Percentiles rank a stretch among this genome's conserved stretches.
Conservation (phyloP, 2,329 filamentous ascomycete genomes). For the Colletotrichum euphorbiae region DNA sequence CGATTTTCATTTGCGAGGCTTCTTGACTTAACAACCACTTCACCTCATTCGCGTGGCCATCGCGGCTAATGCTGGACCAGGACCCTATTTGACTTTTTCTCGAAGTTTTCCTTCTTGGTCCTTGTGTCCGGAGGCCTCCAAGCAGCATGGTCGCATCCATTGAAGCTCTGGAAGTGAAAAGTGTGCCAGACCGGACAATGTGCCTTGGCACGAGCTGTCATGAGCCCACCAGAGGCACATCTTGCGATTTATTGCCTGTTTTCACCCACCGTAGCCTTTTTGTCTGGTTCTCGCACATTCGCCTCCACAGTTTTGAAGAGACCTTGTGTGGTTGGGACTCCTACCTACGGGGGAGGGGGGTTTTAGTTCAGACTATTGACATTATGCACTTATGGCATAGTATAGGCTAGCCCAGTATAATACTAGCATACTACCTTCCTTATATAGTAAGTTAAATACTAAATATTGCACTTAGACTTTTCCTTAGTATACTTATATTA, state of each 20-base stretch:
- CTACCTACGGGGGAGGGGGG: too few species aligned
- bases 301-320: not conserved
- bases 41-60: conserved; percentile 1
- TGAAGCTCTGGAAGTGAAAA: conserved; percentile 20
- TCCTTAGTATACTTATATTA: too few species aligned
- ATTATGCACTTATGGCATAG: too few species aligned
- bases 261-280: not conserved
- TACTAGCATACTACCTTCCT: too few species aligned
- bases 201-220: conserved; percentile 16
- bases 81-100: conserved; percentile 22
- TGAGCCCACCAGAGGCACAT: conserved; percentile 9
- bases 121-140: conserved; percentile 9
- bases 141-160: conserved; percentile 11
- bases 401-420: too few species aligned
- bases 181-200: not conserved
- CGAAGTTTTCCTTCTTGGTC: conserved; percentile 29
- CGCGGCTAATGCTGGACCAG: conserved; percentile 29
- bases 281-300: not conserved
- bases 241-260: conserved; percentile 24
- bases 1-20: conserved; percentile 8
- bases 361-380: too few species aligned
- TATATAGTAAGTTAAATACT: too few species aligned
- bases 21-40: not conserved
- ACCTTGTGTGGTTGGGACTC: conserved; percentile 5
- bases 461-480: too few species aligned